Evolutionary conservation across 306 rosid genomes (phyloP), one percentile per base, ranked within the genome.

Genomic region (Hylodesmum podocarpum): DNA sequence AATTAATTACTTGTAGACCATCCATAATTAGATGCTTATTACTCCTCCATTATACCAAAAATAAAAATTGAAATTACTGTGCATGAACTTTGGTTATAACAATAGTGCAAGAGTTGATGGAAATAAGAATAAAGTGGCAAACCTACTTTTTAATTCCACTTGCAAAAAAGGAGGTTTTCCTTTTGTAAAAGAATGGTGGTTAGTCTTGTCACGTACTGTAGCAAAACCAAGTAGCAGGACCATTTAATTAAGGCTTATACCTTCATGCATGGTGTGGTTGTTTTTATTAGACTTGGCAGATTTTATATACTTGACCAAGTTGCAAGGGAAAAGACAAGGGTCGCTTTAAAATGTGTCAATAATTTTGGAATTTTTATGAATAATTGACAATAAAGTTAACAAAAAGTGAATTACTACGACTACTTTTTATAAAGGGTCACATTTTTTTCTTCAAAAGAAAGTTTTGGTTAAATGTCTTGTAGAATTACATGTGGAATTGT

Each of bases 101-200:
- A n/a, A n/a, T n/a, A 16, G n/a, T 37, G 83, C 76, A 81, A 78
- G 73, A 67, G 76, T 57, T 80, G 72, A 80, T 73, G 80, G 84
- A 80, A 84, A 79, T 79, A 72, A 83, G 91, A 84, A 87, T 89
- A 89, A 87, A 87, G 94, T 73, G 79, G 72, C 5, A 3, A 61
- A 66, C 55, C 8, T 80, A 76, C 90, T 84, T 79, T 84, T 57
- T 11, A 46, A 55, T 79, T 75, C 89, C 88, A 83, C 87, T 83
- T 83, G 91, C 70, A 47, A 65, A 85, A 85, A 78, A 69, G 79
- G 7, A 39, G 78, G 62, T 28, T 76, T 72, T 50, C 61, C 76
- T 79, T 83, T 84, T 54, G 24, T 41, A 75, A 88, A 80, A 59
- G 70, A 78, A 78, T 65, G 84, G 82, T 76, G 84, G 82, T 78